Evolutionary conservation across 192 early-diverging fungal species (phyloP), one percentile per base, ranked within the genome.

Genomic region (Entomortierella beljakovae): DNA sequence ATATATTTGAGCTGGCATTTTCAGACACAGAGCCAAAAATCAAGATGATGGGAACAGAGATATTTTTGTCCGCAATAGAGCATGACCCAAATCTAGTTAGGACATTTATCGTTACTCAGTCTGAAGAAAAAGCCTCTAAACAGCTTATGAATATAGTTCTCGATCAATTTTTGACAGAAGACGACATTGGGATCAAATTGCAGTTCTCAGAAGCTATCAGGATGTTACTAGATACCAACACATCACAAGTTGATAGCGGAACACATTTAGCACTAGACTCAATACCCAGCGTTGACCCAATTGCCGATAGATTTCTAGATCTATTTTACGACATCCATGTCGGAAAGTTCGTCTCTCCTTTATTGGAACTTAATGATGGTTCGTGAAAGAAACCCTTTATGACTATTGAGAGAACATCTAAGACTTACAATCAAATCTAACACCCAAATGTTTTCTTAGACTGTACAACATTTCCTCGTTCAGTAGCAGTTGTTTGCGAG

Each of bases 71-170:
- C 4, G 83, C 96, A 4, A 75, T 96, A 54, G 95, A 97, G 34
- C 90, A 94, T 60, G 93, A 98, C 62, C 87, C 94, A 10, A 82
- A 87, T 32, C 75, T 94, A 22, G 89, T 98, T 7, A 82, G 96
- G 46, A 83, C 87, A 1, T 87, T 91, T 61, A 88, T 89, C 37
- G 77, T 87, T 6, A 83, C 82, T 49, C 81, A 88, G 51, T 68
- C 68, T 9, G 57, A 80, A 6, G 64, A 71, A 26, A 64, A 75
- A 22, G 52, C 64, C 3, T 63, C 81, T 33, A 86, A 85, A 56
- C 84, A 86, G n/a, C 75, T 98, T 48, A 59, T 96, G 32, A 85
- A 89, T 54, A 72, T 90, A 5, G 74, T 98, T 23, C 82, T 97
- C 16, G 69, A 88, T 9, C 83, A 90, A 35, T 87, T 95, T 49